Evolutionary conservation across 2,329 filamentous ascomycete genomes (phyloP).

Genomic region (Fusarium paranaense): DNA sequence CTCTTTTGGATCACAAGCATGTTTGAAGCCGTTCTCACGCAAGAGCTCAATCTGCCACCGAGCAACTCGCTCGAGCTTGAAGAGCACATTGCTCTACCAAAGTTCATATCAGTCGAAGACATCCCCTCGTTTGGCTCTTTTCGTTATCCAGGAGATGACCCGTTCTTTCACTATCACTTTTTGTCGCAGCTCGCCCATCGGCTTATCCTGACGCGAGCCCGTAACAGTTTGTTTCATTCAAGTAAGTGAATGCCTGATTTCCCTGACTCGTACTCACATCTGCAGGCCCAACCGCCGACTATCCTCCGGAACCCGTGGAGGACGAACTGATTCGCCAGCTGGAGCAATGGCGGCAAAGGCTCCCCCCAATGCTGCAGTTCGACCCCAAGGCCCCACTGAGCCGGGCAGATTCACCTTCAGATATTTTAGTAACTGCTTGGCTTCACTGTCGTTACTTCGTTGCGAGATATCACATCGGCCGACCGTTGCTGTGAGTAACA

Average conservation of each 20-base stretch:
- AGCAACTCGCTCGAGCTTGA: slow-evolving; percentile 26
- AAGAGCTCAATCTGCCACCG: slow-evolving; percentile 26
- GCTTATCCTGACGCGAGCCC: slow-evolving; percentile 24
- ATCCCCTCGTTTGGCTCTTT: slow-evolving; percentile 32
- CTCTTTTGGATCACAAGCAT: slow-evolving; percentile 39
- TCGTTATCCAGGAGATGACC: slow-evolving; percentile 31
- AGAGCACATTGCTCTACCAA: slow-evolving; percentile 26
- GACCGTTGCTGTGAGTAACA: slow-evolving; percentile 18
- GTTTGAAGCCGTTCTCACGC: slow-evolving; percentile 31
- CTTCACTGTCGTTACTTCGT: slow-evolving; percentile 30
- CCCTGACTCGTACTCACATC: fast-evolving
- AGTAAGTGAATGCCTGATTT: background rate
- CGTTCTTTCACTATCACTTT: slow-evolving; percentile 34
- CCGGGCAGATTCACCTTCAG: slow-evolving; percentile 18
- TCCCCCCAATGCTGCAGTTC: slow-evolving; percentile 26
- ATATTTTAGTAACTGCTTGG: slow-evolving; percentile 23
- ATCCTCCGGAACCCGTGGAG: slow-evolving; percentile 28
- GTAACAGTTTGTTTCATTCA: slow-evolving; percentile 26
- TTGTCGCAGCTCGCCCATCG: slow-evolving; percentile 34
- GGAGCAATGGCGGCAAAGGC: slow-evolving; percentile 22
- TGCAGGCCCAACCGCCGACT: slow-evolving; percentile 13
- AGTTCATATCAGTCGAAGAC: slow-evolving; percentile 31
- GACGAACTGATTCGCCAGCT: slow-evolving; percentile 31
- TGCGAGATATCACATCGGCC: slow-evolving; percentile 29
- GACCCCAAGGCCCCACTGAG: slow-evolving; percentile 20